Base-by-base conservation (phyloP, 2,329 filamentous ascomycete genomes). In the Apiospora aurea region DNA sequence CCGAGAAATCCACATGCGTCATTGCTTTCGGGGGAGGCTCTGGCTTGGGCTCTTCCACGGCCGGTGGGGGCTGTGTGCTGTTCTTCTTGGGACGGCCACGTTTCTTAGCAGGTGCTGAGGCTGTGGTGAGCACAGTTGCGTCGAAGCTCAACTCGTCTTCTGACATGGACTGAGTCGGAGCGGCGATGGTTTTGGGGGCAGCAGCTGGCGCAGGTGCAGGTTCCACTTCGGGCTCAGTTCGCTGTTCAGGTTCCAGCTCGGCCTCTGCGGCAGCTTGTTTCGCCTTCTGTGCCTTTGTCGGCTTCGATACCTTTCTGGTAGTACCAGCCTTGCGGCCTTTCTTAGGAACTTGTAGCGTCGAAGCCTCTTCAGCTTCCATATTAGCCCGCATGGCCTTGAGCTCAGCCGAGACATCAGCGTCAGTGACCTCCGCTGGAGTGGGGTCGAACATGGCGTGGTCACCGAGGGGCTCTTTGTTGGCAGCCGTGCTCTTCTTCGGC, bases 401-500 rank as follows among this genome's bases (percentile, higher is more conserved):
- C 71, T 90, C 88, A 11, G 85, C 85, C 6, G 89, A 85, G 4
- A 90, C 80, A 6, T 81, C 85, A 0, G 80, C 83, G 16, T 90
- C 86, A 72, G 87, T 82, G 1, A 83, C 79, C 29, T 85, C 81
- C 0, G 80, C 78, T 10, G 86, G 84, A 1, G 78, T 75, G 2
- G 87, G 85, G 70, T 90, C 85, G 72, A 90, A 87, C 86, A 90
- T 89, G 72, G 84, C 83, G 73, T 85, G 87, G 44, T 85, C 82
- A 2, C 78, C 76, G 14, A 73, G 73, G 24, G 71, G 69, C 51
- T 82, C 79, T 57, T 79, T 75, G 26, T 78, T 67, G 5, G 72
- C 71, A 21, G 73, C 75, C 14, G 66, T 47, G 26, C 41, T 68
- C 41, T 78, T 74, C 47, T 80, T 76, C 1, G 79, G 66, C 1